Evolutionary conservation across 179 eudicot species (phyloP).

Genomic region (Drosera spatulata): DNA sequence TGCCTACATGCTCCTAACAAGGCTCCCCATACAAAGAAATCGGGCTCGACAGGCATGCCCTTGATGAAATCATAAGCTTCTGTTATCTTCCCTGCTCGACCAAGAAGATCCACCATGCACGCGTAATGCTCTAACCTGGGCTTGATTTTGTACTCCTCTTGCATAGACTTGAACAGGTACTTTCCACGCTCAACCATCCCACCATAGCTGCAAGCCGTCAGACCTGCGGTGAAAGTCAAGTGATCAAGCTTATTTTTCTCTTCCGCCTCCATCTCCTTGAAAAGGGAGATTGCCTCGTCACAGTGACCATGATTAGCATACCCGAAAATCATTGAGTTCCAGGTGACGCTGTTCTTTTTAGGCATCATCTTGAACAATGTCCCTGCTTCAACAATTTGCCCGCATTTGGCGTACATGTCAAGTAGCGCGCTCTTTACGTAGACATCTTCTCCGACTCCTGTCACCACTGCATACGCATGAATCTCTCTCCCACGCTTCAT

Average conservation of each 20-base stretch:
- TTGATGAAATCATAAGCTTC: slow-evolving; percentile 57
- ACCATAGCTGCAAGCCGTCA: slow-evolving; percentile 67
- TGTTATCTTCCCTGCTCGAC: slow-evolving; percentile 49
- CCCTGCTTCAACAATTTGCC: slow-evolving; percentile 41
- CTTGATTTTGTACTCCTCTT: slow-evolving; percentile 31
- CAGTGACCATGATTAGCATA: slow-evolving; percentile 68
- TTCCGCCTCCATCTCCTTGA: slow-evolving; percentile 35
- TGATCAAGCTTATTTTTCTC: slow-evolving; percentile 39
- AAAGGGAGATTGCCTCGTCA: slow-evolving; percentile 56
- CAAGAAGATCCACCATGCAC: slow-evolving; percentile 67
- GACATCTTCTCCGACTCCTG: slow-evolving; percentile 39
- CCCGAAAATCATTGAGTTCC: slow-evolving; percentile 92
- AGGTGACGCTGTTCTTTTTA: slow-evolving; percentile 52
- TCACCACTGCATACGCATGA: slow-evolving; percentile 44
- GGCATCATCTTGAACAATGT: slow-evolving; percentile 38
- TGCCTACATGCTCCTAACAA: slow-evolving; percentile 71
- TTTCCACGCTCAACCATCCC: slow-evolving; percentile 54
- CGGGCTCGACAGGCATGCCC: slow-evolving; percentile 53
- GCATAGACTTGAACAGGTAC: slow-evolving; percentile 41
- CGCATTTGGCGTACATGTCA: slow-evolving; percentile 88
- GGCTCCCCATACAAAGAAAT: slow-evolving; percentile 77
- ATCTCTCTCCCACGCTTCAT: slow-evolving; percentile 58
- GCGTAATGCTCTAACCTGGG: slow-evolving; percentile 84
- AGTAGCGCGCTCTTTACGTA: slow-evolving; percentile 62
- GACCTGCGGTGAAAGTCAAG: slow-evolving; percentile 69